Conservation (phyloP, 2,329 filamentous ascomycete genomes). For the Fonsecaea multimorphosa region DNA sequence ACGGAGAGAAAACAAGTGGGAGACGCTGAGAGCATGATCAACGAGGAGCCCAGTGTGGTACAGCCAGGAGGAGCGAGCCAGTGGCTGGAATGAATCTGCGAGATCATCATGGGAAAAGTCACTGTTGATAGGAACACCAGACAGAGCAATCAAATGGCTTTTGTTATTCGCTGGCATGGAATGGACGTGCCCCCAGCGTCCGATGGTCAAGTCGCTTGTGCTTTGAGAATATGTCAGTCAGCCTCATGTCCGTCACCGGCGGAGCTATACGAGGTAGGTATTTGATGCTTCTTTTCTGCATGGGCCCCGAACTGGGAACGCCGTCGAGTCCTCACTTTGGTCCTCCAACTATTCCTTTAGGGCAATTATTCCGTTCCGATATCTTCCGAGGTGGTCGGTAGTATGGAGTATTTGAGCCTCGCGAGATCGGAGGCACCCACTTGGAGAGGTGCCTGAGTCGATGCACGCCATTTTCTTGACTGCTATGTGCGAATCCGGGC, state of each 20-base stretch:
- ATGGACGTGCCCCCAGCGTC: neutral
- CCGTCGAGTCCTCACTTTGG: too few species aligned
- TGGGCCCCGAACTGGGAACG: too few species aligned
- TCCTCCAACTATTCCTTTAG: too few species aligned
- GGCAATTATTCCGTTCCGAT: neutral
- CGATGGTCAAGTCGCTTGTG: neutral
- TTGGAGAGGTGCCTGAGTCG: too few species aligned
- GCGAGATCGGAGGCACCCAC: neutral
- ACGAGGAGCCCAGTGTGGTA: slow-evolving; percentile 50
- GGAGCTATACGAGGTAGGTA: neutral
- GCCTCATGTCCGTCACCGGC: neutral
- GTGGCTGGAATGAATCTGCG: slow-evolving; percentile 35
- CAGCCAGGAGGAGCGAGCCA: slow-evolving; percentile 35
- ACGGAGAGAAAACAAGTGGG: slow-evolving; percentile 89
- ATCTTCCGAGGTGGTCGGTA: neutral
- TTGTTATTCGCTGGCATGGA: slow-evolving; percentile 1
- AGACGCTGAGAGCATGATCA: slow-evolving; percentile 79
- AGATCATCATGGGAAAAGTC: neutral
- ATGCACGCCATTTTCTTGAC: neutral
- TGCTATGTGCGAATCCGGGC: neutral
- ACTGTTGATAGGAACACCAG: slow-evolving; percentile 8
- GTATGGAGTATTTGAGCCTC: neutral
- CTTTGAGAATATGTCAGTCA: neutral
- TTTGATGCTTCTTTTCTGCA: neutral
- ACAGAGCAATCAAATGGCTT: slow-evolving; percentile 9